Conservation (phyloP, 139 green algal genomes). For the Coelastrella sp. region DNA sequence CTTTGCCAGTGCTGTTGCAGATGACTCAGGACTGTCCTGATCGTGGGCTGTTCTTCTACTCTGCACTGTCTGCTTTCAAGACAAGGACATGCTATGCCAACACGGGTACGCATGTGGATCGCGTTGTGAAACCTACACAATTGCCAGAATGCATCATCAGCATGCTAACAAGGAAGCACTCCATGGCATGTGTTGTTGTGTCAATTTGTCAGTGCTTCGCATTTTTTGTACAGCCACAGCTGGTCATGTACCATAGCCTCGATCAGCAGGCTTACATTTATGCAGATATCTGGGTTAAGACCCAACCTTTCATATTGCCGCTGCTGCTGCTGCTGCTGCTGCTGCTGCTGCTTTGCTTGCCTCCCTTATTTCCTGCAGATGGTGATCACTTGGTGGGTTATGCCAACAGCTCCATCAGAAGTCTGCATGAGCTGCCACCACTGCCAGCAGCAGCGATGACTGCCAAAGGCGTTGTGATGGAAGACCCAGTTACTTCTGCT, state of each 20-base stretch:
- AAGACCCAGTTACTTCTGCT: conserved; percentile 62
- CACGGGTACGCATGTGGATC: conserved; percentile 52
- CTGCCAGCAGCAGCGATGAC: conserved; percentile 43
- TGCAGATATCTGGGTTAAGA: too few species aligned
- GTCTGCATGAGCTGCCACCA: conserved; percentile 68
- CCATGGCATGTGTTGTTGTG: too few species aligned
- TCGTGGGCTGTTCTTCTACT: conserved; percentile 67
- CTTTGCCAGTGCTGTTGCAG: conserved; percentile 60
- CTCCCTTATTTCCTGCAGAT: neutral
- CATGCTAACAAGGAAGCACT: too few species aligned
- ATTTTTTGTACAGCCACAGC: too few species aligned
- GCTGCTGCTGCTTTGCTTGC: neutral
- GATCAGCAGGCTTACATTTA: too few species aligned
- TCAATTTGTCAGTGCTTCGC: too few species aligned
- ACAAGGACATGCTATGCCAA: conserved; percentile 83
- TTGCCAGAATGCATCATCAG: too few species aligned
- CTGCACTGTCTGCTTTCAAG: conserved; percentile 71
- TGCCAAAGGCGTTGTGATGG: conserved; percentile 70
- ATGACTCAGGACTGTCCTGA: conserved; percentile 67
- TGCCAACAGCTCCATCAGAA: conserved; percentile 81
- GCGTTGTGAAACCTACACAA: too few species aligned
- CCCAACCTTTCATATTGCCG: too few species aligned
- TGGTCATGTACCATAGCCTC: too few species aligned
- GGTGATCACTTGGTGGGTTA: conserved; percentile 87
- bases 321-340: too few species aligned